A percentile compares a stretch with the other conserved stretches of the same genome.
Conservation (phyloP, 768 basidiomycete species). For the Coprinopsis sp. region DNA sequence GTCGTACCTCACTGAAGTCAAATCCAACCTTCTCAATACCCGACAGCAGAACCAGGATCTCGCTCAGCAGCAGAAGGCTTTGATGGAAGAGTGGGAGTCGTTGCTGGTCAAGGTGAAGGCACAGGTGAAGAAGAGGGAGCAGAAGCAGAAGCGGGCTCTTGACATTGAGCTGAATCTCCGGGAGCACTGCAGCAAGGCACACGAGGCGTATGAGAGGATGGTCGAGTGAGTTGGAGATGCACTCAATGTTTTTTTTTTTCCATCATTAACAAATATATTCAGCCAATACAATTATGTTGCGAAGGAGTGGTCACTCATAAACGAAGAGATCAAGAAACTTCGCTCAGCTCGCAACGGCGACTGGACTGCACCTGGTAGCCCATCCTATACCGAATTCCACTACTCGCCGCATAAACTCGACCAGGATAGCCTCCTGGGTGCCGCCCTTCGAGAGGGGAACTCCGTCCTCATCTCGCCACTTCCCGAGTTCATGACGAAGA, state of each 20-base stretch:
- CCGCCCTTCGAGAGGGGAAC: conserved; percentile 29
- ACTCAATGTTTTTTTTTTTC: too few species aligned
- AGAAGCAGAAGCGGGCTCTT: conserved; percentile 49
- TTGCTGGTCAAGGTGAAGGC: conserved; percentile 36
- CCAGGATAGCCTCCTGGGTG: conserved; percentile 27
- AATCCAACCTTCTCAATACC: conserved; percentile 35
- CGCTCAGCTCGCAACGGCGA: conserved; percentile 11
- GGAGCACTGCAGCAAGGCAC: conserved; percentile 46
- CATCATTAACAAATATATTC: conserved; percentile 10
- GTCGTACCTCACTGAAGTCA: conserved; percentile 45
- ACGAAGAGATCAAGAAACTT: conserved; percentile 23
- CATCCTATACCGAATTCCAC: conserved; percentile 12
- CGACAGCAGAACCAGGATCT: conserved; percentile 26
- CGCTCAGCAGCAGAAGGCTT: conserved; percentile 28
- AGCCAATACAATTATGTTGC: conserved; percentile 31
- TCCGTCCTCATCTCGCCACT: conserved; percentile 39
- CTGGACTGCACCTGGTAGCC: conserved; percentile 1
- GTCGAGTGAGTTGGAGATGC: conserved; percentile 32
- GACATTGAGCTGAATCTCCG: conserved; percentile 50
- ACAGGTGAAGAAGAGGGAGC: conserved; percentile 33
- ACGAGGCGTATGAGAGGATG: conserved; percentile 36
- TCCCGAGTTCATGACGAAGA: conserved; percentile 34
- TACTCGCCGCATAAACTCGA: conserved; percentile 25
- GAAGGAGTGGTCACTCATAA: conserved; percentile 24
- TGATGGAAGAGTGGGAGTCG: conserved; percentile 31